These are phyloP conservation scores for Irpex sp. DNA, from an alignment of 1,284 basidiomycete genomes.

Conservation along the genomic window DNA sequence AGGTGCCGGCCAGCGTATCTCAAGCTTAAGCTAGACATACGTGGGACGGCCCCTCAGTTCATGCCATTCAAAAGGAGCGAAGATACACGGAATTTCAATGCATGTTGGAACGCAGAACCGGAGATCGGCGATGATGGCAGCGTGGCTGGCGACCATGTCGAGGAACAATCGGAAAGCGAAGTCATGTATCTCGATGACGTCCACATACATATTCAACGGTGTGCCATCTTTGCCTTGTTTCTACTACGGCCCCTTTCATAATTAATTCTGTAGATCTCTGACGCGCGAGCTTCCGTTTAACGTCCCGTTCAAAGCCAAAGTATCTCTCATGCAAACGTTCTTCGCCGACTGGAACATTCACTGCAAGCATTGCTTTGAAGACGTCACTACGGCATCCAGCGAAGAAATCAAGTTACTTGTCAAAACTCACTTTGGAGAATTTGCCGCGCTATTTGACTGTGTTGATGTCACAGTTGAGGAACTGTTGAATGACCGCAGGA, in stretches of 20 bases:
- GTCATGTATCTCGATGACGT: constrained; percentile 49
- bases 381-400: constrained; percentile 34
- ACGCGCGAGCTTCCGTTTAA: constrained; percentile 65
- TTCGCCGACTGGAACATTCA: constrained; percentile 47
- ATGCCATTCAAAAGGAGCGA: constrained; percentile 23
- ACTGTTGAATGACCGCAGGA: neutral
- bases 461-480: constrained; percentile 23
- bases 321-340: constrained; percentile 40
- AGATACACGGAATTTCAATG: neutral
- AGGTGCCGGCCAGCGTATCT: constrained; percentile 44
- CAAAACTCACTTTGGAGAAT: constrained; percentile 41
- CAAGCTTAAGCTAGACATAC: constrained; percentile 41
- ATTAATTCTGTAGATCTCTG: constrained; percentile 39
- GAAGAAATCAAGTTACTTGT: constrained; percentile 39
- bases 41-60: constrained; percentile 47
- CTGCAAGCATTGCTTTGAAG: constrained; percentile 41
- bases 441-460: constrained; percentile 45
- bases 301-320: constrained; percentile 57
- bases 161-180: neutral
- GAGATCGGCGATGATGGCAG: neutral
- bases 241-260: neutral
- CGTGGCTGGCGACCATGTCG: neutral
- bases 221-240: neutral
- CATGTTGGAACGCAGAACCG: neutral
- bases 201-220: constrained; percentile 4